Evolutionary conservation across 163 green algal species (phyloP).

Genomic region (Picocystis sp.): DNA sequence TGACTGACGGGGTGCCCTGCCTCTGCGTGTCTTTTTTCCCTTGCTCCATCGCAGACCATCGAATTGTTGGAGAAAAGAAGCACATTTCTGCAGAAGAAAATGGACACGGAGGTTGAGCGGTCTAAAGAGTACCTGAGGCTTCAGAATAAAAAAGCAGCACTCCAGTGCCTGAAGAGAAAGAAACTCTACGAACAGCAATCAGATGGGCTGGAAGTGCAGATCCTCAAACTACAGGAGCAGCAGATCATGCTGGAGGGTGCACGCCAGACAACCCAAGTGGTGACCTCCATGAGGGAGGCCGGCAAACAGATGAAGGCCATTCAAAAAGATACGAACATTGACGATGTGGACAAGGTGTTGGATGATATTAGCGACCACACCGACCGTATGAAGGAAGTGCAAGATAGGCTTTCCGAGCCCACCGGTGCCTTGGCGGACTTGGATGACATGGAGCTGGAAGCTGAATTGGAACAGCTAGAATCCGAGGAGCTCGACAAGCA

Average conservation of each 20-base stretch:
- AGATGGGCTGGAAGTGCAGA: conserved; percentile 63
- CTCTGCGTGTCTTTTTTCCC: background rate
- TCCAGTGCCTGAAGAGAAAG: conserved; percentile 74
- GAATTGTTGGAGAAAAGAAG: conserved; percentile 83
- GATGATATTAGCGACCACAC: conserved; percentile 86
- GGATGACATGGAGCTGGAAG: conserved; percentile 75
- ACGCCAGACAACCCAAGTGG: conserved; percentile 60
- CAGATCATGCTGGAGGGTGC: conserved; percentile 80
- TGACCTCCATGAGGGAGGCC: conserved; percentile 57
- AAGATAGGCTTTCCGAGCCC: conserved; percentile 69
- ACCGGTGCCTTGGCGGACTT: conserved; percentile 35
- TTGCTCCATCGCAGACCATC: conserved; percentile 45
- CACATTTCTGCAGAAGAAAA: conserved; percentile 68
- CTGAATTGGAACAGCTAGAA: conserved; percentile 61
- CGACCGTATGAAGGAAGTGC: conserved; percentile 78
- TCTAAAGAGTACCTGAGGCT: conserved; percentile 53
- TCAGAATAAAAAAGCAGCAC: conserved; percentile 19
- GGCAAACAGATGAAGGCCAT: conserved; percentile 57
- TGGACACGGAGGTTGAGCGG: conserved; percentile 63
- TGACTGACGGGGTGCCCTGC: background rate
- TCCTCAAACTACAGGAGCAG: conserved; percentile 79
- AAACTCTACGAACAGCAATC: conserved; percentile 77
- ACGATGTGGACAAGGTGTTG: conserved; percentile 86
- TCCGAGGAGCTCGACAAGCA: conserved; percentile 59
- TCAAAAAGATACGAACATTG: conserved; percentile 79